Base-by-base conservation (phyloP, 176 grass and related monocot genomes). In the Pharus latifolius region DNA sequence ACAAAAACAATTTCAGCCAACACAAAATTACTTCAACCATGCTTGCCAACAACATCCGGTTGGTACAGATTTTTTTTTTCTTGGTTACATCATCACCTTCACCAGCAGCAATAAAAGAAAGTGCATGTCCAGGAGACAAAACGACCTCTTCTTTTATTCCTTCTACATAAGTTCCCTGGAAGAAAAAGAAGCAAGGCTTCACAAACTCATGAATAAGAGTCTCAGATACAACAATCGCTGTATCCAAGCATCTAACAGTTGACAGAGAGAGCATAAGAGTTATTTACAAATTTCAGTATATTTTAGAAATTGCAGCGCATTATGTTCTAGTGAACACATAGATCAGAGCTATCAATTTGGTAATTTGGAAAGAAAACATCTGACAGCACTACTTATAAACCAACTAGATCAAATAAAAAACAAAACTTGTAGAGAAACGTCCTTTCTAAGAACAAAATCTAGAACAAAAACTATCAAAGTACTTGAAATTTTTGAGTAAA, bases 101-200 rank as follows among this genome's bases (percentile, higher is more conserved):
- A 72, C 95, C 95, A 30, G 95, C 78, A 79, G 90, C 87, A 81
- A 99, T 99, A 76, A 99, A 99, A 76, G 95, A 99, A 59, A 99
- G 84, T 60, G 79, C 90, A 44, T 94, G 95, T 63, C 95, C 95
- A 57, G 90, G 87, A 88, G 95, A 99, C 50, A 99, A 67, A 69
- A 99, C 90, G 79, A 99, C 87, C 84, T 99, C 95, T 83, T 99
- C 95, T 53, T 99, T 99, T 82, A 99, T 99, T 53, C 89, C 95
- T 82, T 99, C 95, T 40, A 99, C 95, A 67, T 99, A 99, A 32
- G 95, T 99, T 55, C 95, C 95, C 95, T 99, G 69, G 6, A 88
- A 42, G 56, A 70, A 66, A 60, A 62, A 17, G 48, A 80, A 57
- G 41, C 15, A 69, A 20, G 42, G 19, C 4, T 17, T 44, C 3